These are phyloP conservation scores for Paecilomyces fulvus DNA, from an alignment of 2,329 filamentous ascomycete species.

Conservation along the genomic window DNA sequence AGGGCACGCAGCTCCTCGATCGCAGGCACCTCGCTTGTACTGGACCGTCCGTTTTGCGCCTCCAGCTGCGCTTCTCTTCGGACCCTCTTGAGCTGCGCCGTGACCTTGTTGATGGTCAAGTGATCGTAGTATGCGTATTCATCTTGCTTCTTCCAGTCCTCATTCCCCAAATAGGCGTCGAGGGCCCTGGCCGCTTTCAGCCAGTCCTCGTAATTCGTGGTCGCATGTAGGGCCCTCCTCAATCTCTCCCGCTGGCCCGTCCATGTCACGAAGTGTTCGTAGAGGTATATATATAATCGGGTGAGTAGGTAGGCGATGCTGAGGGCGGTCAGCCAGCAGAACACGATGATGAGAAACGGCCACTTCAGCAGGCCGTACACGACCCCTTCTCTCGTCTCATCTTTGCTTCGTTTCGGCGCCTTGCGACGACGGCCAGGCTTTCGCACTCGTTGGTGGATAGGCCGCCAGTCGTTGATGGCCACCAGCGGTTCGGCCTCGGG, in stretches of 20 bases:
- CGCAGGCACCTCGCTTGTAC: slow-evolving; percentile 36
- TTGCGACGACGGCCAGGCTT: slow-evolving; percentile 38
- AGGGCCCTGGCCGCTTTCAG: slow-evolving; percentile 67
- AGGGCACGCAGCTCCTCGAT: slow-evolving; percentile 69
- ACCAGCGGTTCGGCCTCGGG: slow-evolving; percentile 72
- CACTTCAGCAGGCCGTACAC: slow-evolving; percentile 85
- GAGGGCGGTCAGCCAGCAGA: slow-evolving; percentile 70
- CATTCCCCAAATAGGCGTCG: slow-evolving; percentile 71
- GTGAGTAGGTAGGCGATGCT: slow-evolving; percentile 69
- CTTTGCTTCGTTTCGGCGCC: slow-evolving; percentile 52
- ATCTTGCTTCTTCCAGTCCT: slow-evolving; percentile 40
- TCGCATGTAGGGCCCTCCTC: slow-evolving; percentile 60
- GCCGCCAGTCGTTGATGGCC: slow-evolving; percentile 92
- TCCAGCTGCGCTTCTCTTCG: slow-evolving; percentile 33
- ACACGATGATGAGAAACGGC: slow-evolving; percentile 74
- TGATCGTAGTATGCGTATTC: slow-evolving; percentile 77
- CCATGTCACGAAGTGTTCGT: slow-evolving; percentile 90
- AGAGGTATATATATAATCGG: slow-evolving; percentile 79
- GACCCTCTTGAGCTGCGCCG: slow-evolving; percentile 57
- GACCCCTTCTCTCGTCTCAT: slow-evolving; percentile 91
- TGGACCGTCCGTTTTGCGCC: slow-evolving; percentile 17
- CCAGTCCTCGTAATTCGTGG: slow-evolving; percentile 77
- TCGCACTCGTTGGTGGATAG: slow-evolving; percentile 65
- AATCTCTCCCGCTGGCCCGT: slow-evolving; percentile 66
- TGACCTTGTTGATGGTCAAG: slow-evolving; percentile 69